Evolutionary conservation across 441 rosid genomes (phyloP).

Genomic region (Aleurites moluccanus): DNA sequence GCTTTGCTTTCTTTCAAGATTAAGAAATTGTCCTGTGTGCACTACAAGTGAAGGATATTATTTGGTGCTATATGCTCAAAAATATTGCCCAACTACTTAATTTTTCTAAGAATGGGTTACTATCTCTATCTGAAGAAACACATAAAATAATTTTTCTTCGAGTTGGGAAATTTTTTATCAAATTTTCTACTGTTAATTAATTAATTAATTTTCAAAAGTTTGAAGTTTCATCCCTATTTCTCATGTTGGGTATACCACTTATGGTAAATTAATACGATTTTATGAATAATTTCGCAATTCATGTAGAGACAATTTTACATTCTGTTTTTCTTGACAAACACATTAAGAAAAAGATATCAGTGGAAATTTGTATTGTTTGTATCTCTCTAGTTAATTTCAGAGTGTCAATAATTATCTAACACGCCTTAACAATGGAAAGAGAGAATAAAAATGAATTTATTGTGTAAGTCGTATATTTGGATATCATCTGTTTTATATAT

Average conservation of each 20-base stretch:
- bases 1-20: conserved; percentile 15
- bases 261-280: too few relatives aligned
- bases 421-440: too few relatives aligned
- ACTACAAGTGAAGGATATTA: conserved; percentile 12
- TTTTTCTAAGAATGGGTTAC: too few relatives aligned
- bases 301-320: background rate
- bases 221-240: background rate
- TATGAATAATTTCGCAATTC: background rate
- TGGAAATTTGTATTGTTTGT: background rate
- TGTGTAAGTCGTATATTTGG: too few relatives aligned
- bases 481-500: too few relatives aligned
- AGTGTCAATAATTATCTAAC: too few relatives aligned
- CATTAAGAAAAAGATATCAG: background rate
- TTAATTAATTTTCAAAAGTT: background rate
- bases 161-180: background rate
- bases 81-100: background rate
- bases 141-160: background rate
- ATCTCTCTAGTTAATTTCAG: background rate
- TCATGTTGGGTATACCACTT: too few relatives aligned
- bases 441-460: too few relatives aligned
- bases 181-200: background rate
- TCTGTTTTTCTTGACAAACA: background rate
- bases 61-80: conserved; percentile 1
- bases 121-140: background rate
- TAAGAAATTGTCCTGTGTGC: background rate